Evolutionary conservation across 2,329 filamentous ascomycete genomes (phyloP).

Genomic region (Fusarium sp.): DNA sequence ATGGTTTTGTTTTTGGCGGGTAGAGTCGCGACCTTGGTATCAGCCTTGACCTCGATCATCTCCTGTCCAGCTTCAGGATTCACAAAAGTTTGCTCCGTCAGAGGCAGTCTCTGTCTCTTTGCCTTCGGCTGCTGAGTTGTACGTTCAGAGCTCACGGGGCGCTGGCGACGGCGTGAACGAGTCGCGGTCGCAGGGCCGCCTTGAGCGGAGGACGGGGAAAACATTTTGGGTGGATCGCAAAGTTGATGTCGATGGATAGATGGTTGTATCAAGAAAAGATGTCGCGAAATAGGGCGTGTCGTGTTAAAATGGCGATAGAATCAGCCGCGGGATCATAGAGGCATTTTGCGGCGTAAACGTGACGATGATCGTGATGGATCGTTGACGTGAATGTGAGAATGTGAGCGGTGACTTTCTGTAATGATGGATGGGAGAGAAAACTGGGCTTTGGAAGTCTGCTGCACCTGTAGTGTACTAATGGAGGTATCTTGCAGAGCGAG

Average conservation of each 20-base stretch:
- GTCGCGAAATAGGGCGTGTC: slow-evolving; percentile 25
- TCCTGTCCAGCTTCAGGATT: slow-evolving; percentile 64
- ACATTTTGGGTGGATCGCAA: slow-evolving; percentile 61
- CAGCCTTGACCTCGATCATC: slow-evolving; percentile 66
- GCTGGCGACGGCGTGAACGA: slow-evolving; percentile 70
- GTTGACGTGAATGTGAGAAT: slow-evolving; percentile 35
- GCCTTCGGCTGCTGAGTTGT: slow-evolving; percentile 69
- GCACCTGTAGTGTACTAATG: neutral
- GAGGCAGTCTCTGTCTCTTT: slow-evolving; percentile 69
- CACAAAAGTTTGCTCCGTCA: slow-evolving; percentile 67
- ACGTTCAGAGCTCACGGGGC: slow-evolving; percentile 66
- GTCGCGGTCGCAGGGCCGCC: slow-evolving; percentile 66
- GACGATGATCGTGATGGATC: slow-evolving; percentile 30
- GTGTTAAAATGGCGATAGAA: slow-evolving; percentile 39
- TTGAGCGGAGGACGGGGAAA: slow-evolving; percentile 65
- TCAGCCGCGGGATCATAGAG: slow-evolving; percentile 42
- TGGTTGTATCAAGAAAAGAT: slow-evolving; percentile 12
- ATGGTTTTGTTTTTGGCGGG: slow-evolving; percentile 55
- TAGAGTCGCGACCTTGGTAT: slow-evolving; percentile 61
- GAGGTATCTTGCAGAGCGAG: slow-evolving; percentile 12
- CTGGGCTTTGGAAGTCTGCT: slow-evolving; percentile 29
- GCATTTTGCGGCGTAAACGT: slow-evolving; percentile 44
- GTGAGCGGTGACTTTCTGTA: slow-evolving; percentile 41
- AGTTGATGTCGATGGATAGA: slow-evolving; percentile 25
- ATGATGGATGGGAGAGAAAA: slow-evolving; percentile 35